Conservation (phyloP, 495 filamentous ascomycete genomes). For the Penicillium egyptiacum region DNA sequence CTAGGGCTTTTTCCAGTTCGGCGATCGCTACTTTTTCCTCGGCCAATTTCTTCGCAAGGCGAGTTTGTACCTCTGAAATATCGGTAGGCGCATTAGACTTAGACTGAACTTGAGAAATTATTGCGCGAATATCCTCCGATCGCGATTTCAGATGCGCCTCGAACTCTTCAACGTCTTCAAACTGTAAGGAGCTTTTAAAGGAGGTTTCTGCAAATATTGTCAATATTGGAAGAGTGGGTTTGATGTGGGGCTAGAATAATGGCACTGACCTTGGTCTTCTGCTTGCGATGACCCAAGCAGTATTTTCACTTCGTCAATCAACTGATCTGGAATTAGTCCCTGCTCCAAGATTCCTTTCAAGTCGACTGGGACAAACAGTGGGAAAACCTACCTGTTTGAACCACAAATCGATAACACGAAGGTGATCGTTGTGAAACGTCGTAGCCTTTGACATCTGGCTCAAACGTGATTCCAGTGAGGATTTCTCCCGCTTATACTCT, state of each 20-base stretch:
- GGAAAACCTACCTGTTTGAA: constrained; percentile 72
- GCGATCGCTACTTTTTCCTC: constrained; percentile 76
- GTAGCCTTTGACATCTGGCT: constrained; percentile 73
- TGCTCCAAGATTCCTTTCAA: neutral
- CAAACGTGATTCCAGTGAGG: constrained; percentile 70
- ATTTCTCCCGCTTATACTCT: constrained; percentile 90
- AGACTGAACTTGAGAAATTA: constrained; percentile 57
- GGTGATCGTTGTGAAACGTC: constrained; percentile 82
- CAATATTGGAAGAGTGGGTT: constrained; percentile 11
- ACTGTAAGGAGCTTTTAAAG: constrained; percentile 38
- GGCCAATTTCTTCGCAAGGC: constrained; percentile 71
- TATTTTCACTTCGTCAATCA: constrained; percentile 82
- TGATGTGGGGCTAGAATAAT: neutral
- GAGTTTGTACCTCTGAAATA: constrained; percentile 66
- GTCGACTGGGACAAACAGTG: neutral
- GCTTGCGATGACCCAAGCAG: constrained; percentile 56
- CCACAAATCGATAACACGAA: constrained; percentile 88
- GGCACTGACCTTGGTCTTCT: constrained; percentile 54
- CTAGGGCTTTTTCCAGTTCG: constrained; percentile 70
- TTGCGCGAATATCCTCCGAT: constrained; percentile 60
- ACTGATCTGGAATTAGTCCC: constrained; percentile 46
- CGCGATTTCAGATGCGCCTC: constrained; percentile 68
- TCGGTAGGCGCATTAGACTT: constrained; percentile 56
- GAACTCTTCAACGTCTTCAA: constrained; percentile 58
- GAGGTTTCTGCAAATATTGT: constrained; percentile 24